phyloP scores from a whole-genome alignment of 2,329 filamentous ascomycete species.

The Diaporthe sp. region DNA sequence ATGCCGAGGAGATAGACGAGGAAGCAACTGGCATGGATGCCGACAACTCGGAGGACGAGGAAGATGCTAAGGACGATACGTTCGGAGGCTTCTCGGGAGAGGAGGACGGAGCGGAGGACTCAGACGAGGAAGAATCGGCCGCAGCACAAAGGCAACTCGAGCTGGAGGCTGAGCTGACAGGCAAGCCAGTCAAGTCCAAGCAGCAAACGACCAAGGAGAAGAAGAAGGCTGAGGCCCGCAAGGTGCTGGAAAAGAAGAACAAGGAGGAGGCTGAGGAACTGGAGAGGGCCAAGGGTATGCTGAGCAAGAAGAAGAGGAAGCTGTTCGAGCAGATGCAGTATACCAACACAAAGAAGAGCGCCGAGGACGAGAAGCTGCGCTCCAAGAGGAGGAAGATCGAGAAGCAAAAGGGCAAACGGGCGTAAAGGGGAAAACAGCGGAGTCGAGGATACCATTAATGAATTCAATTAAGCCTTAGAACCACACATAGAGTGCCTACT shows the following conservation, averaged over 20 bases:
- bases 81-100: conserved; percentile 67
- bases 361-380: conserved; percentile 87
- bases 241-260: conserved; percentile 78
- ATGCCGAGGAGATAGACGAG: conserved; percentile 60
- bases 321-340: conserved; percentile 98
- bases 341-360: conserved; percentile 92
- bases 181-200: conserved; percentile 70
- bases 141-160: conserved; percentile 85
- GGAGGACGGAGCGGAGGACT: conserved; percentile 57
- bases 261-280: conserved; percentile 87
- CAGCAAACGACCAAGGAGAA: conserved; percentile 68
- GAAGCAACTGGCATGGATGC: conserved; percentile 65
- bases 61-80: conserved; percentile 60
- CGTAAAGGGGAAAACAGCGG: conserved; percentile 48
- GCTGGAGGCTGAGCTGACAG: conserved; percentile 90
- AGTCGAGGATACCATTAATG: conserved; percentile 41
- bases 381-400: conserved; percentile 93
- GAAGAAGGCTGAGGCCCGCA: conserved; percentile 77
- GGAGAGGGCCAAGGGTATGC: conserved; percentile 96
- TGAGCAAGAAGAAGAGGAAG: conserved; percentile 98
- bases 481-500: not conserved
- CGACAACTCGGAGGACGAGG: conserved; percentile 58
- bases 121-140: conserved; percentile 68
- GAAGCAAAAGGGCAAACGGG: conserved; percentile 65
- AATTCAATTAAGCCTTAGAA: conserved; percentile 37